These are phyloP conservation scores for Phytopythium aichiense DNA, from an alignment of 352 stramenopile species.

Conservation along the genomic window DNA sequence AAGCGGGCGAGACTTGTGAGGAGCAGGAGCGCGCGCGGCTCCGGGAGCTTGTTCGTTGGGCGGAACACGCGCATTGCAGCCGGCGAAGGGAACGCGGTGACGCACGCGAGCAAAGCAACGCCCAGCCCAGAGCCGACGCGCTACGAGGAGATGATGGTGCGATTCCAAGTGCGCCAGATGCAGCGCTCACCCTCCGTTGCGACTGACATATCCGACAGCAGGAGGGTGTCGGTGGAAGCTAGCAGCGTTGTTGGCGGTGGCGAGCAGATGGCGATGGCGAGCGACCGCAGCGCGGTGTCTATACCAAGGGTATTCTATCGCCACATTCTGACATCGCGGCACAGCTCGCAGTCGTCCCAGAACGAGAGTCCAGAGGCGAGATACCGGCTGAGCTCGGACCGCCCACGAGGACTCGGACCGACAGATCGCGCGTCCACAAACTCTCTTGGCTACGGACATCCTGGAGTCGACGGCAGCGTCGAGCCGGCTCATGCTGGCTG, in stretches of 20 bases:
- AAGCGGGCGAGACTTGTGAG: not conserved
- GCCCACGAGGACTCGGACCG: not conserved
- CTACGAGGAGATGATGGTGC: slow-evolving; percentile 48
- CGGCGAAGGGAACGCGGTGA: not conserved
- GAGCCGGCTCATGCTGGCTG: not conserved
- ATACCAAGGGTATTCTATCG: not conserved
- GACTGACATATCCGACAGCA: slow-evolving; percentile 9
- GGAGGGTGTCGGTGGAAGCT: not conserved
- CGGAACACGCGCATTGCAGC: not conserved
- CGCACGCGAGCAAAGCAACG: not conserved
- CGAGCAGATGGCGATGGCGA: not conserved
- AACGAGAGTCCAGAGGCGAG: not conserved
- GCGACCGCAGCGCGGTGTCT: not conserved
- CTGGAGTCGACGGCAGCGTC: not conserved
- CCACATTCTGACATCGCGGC: not conserved
- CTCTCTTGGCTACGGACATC: not conserved
- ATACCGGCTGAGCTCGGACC: not conserved
- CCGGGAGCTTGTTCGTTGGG: not conserved
- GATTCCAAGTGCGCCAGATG: slow-evolving; percentile 45
- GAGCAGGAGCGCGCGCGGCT: not conserved
- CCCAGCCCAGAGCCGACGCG: not conserved
- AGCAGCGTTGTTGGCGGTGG: not conserved
- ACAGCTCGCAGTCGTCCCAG: not conserved
- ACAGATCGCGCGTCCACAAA: not conserved
- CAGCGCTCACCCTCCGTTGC: slow-evolving; percentile 12